Conservation (phyloP, 164 flowering plant species). For the Euptelea pleiosperma region DNA sequence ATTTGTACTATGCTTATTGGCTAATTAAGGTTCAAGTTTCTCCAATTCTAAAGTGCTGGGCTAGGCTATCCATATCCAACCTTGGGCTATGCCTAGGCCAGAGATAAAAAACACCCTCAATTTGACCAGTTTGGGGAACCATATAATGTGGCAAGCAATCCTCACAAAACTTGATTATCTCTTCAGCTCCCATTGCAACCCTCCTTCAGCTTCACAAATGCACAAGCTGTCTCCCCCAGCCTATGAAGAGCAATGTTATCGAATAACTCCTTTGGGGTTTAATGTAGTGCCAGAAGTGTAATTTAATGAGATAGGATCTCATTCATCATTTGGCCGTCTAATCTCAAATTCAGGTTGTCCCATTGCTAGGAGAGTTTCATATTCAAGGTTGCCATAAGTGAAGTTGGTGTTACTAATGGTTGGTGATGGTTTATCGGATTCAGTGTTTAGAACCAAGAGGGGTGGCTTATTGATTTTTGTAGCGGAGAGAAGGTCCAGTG, state of each 20-base stretch:
- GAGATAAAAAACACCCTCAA: too few species aligned
- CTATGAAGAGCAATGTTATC: conserved; percentile 42
- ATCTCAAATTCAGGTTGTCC: conserved; percentile 45
- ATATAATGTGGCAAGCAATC: conserved; percentile 44
- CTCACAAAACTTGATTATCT: conserved; percentile 46
- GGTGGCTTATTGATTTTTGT: conserved; percentile 30
- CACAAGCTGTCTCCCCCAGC: conserved; percentile 59
- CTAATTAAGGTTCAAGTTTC: too few species aligned
- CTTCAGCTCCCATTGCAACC: conserved; percentile 29
- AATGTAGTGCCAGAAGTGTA: conserved; percentile 88
- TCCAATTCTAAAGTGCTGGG: too few species aligned
- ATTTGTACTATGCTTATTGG: too few species aligned
- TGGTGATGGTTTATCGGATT: conserved; percentile 22
- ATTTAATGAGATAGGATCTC: conserved; percentile 61
- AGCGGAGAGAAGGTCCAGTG: conserved; percentile 28
- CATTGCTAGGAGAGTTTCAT: conserved; percentile 34
- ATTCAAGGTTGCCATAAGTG: too few species aligned
- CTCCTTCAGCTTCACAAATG: conserved; percentile 58
- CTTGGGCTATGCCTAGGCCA: too few species aligned
- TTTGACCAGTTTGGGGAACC: conserved; percentile 50
- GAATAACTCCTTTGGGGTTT: conserved; percentile 75
- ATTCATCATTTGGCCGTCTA: conserved; percentile 59
- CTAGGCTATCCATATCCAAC: too few species aligned
- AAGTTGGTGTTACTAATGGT: background rate
- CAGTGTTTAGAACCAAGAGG: conserved; percentile 31